A percentile compares a stretch with the other conserved stretches of the same genome.
These are phyloP conservation scores for Gymnopilus dilepis DNA, from an alignment of 768 basidiomycete genomes.

Conservation along the genomic window DNA sequence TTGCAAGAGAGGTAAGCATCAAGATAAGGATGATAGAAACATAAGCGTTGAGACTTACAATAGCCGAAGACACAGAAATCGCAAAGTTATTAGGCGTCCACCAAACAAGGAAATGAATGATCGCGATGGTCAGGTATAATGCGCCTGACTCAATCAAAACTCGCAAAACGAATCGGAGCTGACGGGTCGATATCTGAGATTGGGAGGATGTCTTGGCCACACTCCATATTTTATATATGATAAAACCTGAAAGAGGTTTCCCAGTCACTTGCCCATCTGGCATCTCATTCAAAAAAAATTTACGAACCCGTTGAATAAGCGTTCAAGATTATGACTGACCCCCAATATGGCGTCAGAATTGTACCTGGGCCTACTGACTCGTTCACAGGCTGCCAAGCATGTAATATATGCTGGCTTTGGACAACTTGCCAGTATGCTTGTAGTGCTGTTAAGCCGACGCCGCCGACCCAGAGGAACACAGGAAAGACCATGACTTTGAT, in stretches of 20 bases:
- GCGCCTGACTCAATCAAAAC: conserved; percentile 19
- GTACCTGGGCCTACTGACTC: conserved; percentile 13
- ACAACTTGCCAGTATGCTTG: conserved; percentile 19
- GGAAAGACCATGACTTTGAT: conserved; percentile 5
- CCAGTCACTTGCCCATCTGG: too few species aligned
- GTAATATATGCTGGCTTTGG: conserved; percentile 5
- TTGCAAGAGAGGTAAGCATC: not conserved
- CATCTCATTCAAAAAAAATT: not conserved
- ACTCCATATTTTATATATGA: conserved; percentile 11
- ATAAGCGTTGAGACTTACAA: conserved; percentile 1
- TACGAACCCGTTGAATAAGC: conserved; percentile 10
- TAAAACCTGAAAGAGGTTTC: not conserved
- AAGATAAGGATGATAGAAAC: too few species aligned
- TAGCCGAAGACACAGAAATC: conserved; percentile 12
- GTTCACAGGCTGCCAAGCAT: conserved; percentile 13
- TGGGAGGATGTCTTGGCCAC: conserved; percentile 1
- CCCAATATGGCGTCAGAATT: conserved; percentile 16
- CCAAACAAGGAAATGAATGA: conserved; percentile 18
- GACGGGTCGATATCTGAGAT: not conserved
- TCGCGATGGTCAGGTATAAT: conserved; percentile 15
- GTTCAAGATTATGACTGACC: conserved; percentile 9
- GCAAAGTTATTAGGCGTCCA: conserved; percentile 15
- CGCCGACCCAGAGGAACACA: conserved; percentile 16
- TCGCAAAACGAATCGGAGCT: conserved; percentile 17
- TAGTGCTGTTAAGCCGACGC: conserved; percentile 5